Conservation (phyloP, 768 basidiomycete genomes). For the Suillus paluster region DNA sequence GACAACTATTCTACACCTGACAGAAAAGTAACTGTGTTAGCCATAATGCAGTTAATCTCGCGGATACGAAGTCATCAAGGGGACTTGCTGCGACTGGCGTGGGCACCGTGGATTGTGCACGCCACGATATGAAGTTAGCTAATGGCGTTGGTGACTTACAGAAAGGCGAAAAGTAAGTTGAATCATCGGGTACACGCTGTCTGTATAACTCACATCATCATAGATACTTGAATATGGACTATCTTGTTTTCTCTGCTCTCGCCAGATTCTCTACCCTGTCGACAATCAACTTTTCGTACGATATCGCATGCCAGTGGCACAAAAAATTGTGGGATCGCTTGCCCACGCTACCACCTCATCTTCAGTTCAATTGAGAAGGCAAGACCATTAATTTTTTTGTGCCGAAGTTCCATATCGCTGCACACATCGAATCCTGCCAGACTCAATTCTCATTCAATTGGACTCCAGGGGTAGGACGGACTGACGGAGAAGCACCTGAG, state of each 20-base stretch:
- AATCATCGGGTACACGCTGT: background rate
- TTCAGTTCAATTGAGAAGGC: background rate
- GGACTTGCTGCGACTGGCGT: conserved; percentile 16
- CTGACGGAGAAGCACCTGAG: conserved; percentile 43
- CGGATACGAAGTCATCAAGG: conserved; percentile 9
- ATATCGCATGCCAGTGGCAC: background rate
- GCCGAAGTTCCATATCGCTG: conserved; percentile 42
- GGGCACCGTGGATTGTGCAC: conserved; percentile 9
- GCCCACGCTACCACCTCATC: background rate
- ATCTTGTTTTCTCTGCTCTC: conserved; percentile 1
- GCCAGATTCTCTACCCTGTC: background rate
- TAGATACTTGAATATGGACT: conserved; percentile 19
- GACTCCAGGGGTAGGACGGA: conserved; percentile 28
- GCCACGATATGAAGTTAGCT: conserved; percentile 24
- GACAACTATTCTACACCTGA: too few species aligned
- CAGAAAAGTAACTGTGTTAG: conserved; percentile 27
- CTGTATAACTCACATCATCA: background rate
- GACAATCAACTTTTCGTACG: conserved; percentile 15
- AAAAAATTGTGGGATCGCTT: background rate
- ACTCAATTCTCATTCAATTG: conserved; percentile 35
- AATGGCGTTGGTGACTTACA: conserved; percentile 17
- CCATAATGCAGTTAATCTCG: background rate
- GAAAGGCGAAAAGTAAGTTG: conserved; percentile 17
- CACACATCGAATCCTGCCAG: conserved; percentile 33
- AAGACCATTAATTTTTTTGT: conserved; percentile 22